Base-by-base conservation (phyloP, 2,329 filamentous ascomycete species). In the Arthrocladium fulminans region DNA sequence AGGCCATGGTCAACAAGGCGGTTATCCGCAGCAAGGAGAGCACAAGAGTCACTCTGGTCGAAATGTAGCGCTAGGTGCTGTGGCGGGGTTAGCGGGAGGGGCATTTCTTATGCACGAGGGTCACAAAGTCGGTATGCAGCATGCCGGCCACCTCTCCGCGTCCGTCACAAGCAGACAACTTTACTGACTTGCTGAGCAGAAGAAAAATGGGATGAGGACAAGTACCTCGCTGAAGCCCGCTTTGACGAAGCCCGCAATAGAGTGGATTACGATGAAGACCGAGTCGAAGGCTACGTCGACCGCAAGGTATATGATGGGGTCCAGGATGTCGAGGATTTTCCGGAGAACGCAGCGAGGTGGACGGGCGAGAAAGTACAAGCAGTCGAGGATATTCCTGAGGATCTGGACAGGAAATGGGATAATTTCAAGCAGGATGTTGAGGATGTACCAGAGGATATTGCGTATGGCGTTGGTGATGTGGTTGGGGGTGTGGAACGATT, bases 101-200 rank as follows among this genome's bases (percentile, higher is more conserved):
- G 70, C 68, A 37, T 48, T 72, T 45, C 54, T 70, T 45, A 69
- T 68, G 65, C 66, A 73, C 50, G 70, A 72, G 49, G 68, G 67
- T 3, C 61, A 69, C 45, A 63, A 71, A 57, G 63, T 70, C 25
- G 59, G 66, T 67, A 56, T 46, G 63, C 41, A 30, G 23, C 17
- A 3, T 17, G 9, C 47, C 30, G 19, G 17, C 27, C 19, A 7
- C 5, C 19, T 46, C 10, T 3, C n/a, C n/a, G n/a, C n/a, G n/a
- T n/a, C n/a, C n/a, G n/a, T n/a, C n/a, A n/a, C n/a, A n/a, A n/a
- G n/a, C n/a, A n/a, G n/a, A n/a, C 17, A 41, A 41, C 24, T 9
- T 20, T 22, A 17, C 6, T 25, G n/a, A 15, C 13, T 12, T 4
- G 8, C n/a, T 10, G 20, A 6, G 27, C 46, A 66, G 65, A 66